phyloP scores from a whole-genome alignment of 2,329 filamentous ascomycete genomes.

The Cytospora paraplurivora region DNA sequence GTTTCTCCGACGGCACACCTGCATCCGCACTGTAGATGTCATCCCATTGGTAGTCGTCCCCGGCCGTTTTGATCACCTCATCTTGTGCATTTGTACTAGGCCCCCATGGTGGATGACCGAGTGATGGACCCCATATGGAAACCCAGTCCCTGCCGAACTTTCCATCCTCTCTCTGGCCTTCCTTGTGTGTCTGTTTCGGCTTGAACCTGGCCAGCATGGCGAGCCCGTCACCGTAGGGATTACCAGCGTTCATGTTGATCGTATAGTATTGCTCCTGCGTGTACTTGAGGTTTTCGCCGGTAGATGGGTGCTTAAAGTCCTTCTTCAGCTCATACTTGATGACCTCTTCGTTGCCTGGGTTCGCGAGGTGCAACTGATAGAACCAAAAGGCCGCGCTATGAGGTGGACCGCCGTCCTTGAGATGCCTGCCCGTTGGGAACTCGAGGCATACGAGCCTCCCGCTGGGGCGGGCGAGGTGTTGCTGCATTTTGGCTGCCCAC shows the following conservation, averaged over 20 bases:
- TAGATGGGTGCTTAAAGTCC: constrained; percentile 40
- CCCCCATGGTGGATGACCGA: not conserved
- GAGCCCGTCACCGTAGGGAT: constrained; percentile 43
- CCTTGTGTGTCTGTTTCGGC: constrained; percentile 52
- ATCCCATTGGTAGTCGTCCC: not conserved
- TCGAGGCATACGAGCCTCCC: constrained; percentile 69
- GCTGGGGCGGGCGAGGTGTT: constrained; percentile 48
- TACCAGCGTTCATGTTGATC: constrained; percentile 31
- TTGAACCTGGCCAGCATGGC: constrained; percentile 52
- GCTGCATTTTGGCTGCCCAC: constrained; percentile 56
- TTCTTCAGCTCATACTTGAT: constrained; percentile 54
- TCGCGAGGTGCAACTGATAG: constrained; percentile 70
- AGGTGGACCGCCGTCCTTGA: constrained; percentile 68
- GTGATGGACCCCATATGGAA: constrained; percentile 51
- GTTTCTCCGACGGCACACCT: not conserved
- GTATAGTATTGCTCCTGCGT: not conserved
- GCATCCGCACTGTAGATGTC: constrained; percentile 2
- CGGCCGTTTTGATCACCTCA: not conserved
- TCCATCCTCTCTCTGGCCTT: constrained; percentile 49
- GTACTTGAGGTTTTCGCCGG: not conserved
- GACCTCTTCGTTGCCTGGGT: constrained; percentile 66
- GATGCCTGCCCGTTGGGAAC: constrained; percentile 73
- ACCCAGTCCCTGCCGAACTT: constrained; percentile 52
- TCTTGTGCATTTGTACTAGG: not conserved
- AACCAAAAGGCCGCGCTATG: constrained; percentile 69